A percentile compares a stretch with the other conserved stretches of the same genome.
Conservation (phyloP, 2,329 filamentous ascomycete species). For the Alternaria sp. region DNA sequence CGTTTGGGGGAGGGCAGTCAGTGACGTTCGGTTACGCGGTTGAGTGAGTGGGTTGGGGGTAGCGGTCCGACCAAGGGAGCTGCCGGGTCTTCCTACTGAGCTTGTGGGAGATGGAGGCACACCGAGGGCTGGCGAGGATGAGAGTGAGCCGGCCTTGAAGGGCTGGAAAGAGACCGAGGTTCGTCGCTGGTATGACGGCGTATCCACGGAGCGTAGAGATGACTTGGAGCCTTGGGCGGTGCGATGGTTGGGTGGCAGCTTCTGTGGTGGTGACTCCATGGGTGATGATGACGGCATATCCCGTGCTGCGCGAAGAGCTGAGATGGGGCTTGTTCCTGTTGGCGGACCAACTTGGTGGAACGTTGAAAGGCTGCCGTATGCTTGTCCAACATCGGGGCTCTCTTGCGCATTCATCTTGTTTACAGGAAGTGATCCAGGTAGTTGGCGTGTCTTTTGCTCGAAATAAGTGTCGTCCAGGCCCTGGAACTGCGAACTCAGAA, state of each 20-base stretch:
- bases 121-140: constrained; percentile 75
- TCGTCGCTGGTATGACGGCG: constrained; percentile 64
- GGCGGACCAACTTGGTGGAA: constrained; percentile 80
- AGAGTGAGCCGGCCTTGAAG: constrained; percentile 96
- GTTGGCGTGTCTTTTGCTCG: constrained; percentile 70
- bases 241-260: constrained; percentile 54
- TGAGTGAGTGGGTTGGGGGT: constrained; percentile 50
- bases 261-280: constrained; percentile 58
- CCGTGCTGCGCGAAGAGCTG: constrained; percentile 76
- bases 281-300: constrained; percentile 60
- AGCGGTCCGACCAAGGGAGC: constrained; percentile 27
- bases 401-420: constrained; percentile 57
- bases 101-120: constrained; percentile 62
- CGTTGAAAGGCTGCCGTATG: constrained; percentile 88
- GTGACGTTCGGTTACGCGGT: constrained; percentile 72
- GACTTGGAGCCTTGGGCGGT: constrained; percentile 57
- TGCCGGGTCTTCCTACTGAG: constrained; percentile 49
- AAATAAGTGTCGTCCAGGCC: constrained; percentile 89
- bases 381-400: constrained; percentile 71
- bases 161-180: constrained; percentile 91
- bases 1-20: constrained; percentile 77
- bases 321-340: constrained; percentile 83
- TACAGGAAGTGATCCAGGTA: constrained; percentile 78
- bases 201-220: constrained; percentile 59
- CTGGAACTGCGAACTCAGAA: constrained; percentile 92